Conservation (phyloP, 768 basidiomycete genomes). For the Leccinum boreale region DNA sequence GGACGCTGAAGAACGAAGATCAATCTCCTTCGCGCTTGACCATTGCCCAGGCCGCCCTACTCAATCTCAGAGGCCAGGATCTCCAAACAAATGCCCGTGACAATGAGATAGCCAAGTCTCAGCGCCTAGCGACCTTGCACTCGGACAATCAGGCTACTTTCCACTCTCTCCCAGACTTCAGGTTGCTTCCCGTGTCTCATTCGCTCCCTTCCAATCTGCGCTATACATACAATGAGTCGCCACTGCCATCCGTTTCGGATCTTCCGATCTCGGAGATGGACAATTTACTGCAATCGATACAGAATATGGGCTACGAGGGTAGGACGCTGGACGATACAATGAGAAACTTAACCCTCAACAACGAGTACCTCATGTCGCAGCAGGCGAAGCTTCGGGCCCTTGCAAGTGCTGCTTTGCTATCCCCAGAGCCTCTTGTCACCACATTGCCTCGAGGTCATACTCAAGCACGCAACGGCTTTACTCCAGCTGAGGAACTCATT, state of each 20-base stretch:
- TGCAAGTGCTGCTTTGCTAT: constrained; percentile 14
- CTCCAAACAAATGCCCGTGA: constrained; percentile 22
- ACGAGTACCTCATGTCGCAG: constrained; percentile 16
- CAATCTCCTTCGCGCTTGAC: constrained; percentile 62
- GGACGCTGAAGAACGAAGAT: constrained; percentile 57
- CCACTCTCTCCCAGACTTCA: background rate
- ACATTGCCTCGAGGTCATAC: constrained; percentile 23
- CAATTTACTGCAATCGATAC: constrained; percentile 36
- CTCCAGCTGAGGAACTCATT: constrained; percentile 65
- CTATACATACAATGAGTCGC: constrained; percentile 15
- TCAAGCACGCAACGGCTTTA: constrained; percentile 55
- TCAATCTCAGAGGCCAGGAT: constrained; percentile 73
- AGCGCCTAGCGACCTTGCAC: constrained; percentile 3
- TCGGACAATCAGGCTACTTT: constrained; percentile 5
- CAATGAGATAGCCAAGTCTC: constrained; percentile 5
- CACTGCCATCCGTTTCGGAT: constrained; percentile 12
- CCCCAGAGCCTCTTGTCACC: constrained; percentile 8
- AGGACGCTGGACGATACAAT: constrained; percentile 11
- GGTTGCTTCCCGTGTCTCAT: constrained; percentile 12
- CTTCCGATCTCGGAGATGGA: constrained; percentile 37
- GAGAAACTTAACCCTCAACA: constrained; percentile 12
- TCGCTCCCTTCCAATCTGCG: constrained; percentile 23
- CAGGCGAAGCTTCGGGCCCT: constrained; percentile 24
- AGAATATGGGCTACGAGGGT: constrained; percentile 21
- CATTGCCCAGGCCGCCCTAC: constrained; percentile 73